These are phyloP conservation scores for Blechomonas ayalai DNA, from an alignment of 208 protist species.

Conservation along the genomic window DNA sequence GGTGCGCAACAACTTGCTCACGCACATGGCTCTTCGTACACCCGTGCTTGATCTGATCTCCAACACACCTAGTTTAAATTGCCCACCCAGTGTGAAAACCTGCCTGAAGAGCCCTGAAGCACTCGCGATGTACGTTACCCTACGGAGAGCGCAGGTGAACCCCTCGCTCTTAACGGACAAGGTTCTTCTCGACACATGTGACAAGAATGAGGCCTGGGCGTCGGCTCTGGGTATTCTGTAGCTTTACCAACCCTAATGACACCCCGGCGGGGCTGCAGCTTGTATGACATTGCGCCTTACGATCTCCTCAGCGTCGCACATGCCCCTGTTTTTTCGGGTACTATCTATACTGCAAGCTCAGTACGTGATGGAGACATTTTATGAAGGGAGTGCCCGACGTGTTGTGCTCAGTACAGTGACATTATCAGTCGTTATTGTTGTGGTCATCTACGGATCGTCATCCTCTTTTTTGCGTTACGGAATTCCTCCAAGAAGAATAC, in stretches of 20 bases:
- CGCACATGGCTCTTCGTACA: constrained; percentile 50
- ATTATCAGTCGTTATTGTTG: no score
- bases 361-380: no score
- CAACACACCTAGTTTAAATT: constrained; percentile 7
- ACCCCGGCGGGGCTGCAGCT: no score
- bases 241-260: no score
- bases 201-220: constrained; percentile 33
- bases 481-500: no score
- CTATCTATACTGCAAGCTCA: no score
- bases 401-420: no score
- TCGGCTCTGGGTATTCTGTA: constrained; percentile 45
- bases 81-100: constrained; percentile 15
- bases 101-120: constrained; percentile 31
- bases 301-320: no score
- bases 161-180: constrained; percentile 41
- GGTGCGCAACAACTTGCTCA: constrained; percentile 14
- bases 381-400: no score
- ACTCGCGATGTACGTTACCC: constrained; percentile 35
- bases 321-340: no score
- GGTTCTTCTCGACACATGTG: constrained; percentile 33
- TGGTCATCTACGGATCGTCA: no score
- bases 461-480: no score
- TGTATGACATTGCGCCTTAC: constrained; percentile 3
- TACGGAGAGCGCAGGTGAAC: constrained; percentile 46
- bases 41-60: constrained; percentile 16